Percentiles rank a stretch among this genome's conserved stretches.
These are phyloP conservation scores for Tubosaeta sp. DNA, from an alignment of 768 basidiomycete species.

Conservation along the genomic window DNA sequence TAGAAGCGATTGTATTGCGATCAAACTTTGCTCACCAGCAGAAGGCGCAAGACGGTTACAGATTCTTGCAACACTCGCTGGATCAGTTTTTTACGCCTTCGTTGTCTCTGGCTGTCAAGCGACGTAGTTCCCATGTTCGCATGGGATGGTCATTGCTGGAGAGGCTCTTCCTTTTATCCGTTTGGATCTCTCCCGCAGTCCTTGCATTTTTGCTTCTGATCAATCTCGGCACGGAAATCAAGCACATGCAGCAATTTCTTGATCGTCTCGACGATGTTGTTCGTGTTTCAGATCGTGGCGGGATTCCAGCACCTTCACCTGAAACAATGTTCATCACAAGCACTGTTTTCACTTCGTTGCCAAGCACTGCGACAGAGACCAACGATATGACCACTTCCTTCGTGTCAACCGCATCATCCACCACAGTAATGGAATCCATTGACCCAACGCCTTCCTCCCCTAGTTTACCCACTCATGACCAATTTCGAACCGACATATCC, in stretches of 20 bases:
- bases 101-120: constrained; percentile 35
- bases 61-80: constrained; percentile 53
- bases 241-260: constrained; percentile 21
- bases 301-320: constrained; percentile 1
- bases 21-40: constrained; percentile 59
- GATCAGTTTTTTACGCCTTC: constrained; percentile 57
- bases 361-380: background rate
- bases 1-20: constrained; percentile 40
- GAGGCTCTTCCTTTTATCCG: constrained; percentile 10
- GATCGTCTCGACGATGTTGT: constrained; percentile 13
- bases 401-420: constrained; percentile 7
- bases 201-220: constrained; percentile 17
- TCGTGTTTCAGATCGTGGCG: constrained; percentile 5
- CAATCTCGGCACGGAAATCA: constrained; percentile 27
- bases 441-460: constrained; percentile 2
- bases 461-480: constrained; percentile 6
- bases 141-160: constrained; percentile 10
- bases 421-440: constrained; percentile 5
- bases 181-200: constrained; percentile 15
- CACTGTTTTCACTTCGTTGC: constrained; percentile 17
- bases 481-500: constrained; percentile 7
- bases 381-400: constrained; percentile 1
- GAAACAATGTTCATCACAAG: constrained; percentile 31
- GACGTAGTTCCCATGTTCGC: constrained; percentile 1
- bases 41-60: constrained; percentile 35